phyloP scores from a whole-genome alignment of 495 filamentous ascomycete genomes.

The Chaetomidium leptoderma region DNA sequence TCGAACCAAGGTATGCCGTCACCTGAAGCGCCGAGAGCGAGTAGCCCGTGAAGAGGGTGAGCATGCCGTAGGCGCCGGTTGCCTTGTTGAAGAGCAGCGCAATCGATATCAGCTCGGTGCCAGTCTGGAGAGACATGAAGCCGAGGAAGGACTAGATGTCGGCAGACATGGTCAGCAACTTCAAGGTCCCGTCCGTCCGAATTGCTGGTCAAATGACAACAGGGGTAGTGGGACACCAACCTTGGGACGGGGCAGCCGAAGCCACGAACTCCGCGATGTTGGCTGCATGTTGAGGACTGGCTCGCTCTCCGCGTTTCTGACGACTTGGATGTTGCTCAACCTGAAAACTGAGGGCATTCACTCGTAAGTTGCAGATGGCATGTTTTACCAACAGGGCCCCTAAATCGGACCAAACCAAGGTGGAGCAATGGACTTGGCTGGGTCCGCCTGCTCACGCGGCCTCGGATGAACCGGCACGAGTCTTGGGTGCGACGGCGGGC shows the following conservation, averaged over 20 bases:
- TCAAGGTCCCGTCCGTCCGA: no score
- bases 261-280: conserved; percentile 20
- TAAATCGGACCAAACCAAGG: background rate
- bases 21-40: conserved; percentile 60
- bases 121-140: conserved; percentile 78
- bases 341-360: background rate
- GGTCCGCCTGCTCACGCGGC: background rate
- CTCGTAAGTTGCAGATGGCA: background rate
- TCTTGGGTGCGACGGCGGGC: no score
- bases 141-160: conserved; percentile 67
- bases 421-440: background rate
- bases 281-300: conserved; percentile 22
- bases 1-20: conserved; percentile 80
- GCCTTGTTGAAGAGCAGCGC: conserved; percentile 82
- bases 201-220: background rate
- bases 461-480: background rate
- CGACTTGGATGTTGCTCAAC: background rate
- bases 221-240: conserved; percentile 19
- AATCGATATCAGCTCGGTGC: conserved; percentile 73
- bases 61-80: conserved; percentile 80
- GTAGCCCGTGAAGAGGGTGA: conserved; percentile 74
- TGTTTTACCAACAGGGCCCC: background rate
- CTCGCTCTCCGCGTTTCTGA: background rate
- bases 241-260: conserved; percentile 36
- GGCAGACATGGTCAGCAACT: background rate